phyloP scores from a whole-genome alignment of 305 asterid species.

The Nicotiana rustica region DNA sequence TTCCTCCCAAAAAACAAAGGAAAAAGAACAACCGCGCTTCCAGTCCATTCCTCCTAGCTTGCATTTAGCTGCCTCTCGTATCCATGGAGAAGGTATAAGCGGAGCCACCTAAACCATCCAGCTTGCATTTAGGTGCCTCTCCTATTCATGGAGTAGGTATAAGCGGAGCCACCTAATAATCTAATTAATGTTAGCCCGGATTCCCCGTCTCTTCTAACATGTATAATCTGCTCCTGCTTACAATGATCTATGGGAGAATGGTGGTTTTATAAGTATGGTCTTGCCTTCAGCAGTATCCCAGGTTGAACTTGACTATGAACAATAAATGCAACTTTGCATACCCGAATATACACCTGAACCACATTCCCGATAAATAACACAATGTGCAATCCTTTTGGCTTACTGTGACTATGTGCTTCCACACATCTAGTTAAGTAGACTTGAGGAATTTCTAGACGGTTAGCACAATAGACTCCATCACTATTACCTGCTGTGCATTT shows the following conservation, averaged over 20 bases:
- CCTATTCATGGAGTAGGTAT: not conserved
- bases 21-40: not conserved
- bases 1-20: conserved; percentile 15
- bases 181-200: not conserved
- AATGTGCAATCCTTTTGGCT: conserved; percentile 12
- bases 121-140: conserved; percentile 10
- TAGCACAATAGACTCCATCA: conserved; percentile 6
- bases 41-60: not conserved
- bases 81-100: no score
- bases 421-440: conserved; percentile 15
- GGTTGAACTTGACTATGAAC: conserved; percentile 24
- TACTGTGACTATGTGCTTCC: conserved; percentile 22
- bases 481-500: not conserved
- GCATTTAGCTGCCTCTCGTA: no score
- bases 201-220: not conserved
- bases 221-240: conserved; percentile 28
- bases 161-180: not conserved
- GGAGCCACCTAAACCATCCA: not conserved
- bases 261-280: not conserved
- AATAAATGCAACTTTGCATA: not conserved
- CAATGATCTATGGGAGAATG: not conserved
- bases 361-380: not conserved
- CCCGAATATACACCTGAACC: conserved; percentile 30
- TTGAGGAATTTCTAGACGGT: conserved; percentile 7
- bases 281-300: not conserved